Conservation (phyloP, 805 yeast species). For the Clavispora vitiphila region DNA sequence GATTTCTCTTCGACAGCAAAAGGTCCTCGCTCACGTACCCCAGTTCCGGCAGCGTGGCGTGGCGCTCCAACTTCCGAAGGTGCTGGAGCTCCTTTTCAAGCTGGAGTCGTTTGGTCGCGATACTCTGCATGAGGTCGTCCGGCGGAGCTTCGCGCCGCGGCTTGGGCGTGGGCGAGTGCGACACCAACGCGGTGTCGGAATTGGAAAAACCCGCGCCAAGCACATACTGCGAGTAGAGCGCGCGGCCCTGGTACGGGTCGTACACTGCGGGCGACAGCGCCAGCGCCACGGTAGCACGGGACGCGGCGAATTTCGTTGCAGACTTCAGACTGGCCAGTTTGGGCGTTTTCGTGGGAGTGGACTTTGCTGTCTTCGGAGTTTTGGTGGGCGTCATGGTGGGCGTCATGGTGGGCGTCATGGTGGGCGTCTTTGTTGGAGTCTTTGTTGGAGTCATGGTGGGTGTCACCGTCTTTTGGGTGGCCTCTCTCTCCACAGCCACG, state of each 20-base stretch:
- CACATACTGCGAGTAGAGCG: constrained; percentile 15
- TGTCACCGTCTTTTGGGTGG: too few species aligned
- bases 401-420: neutral
- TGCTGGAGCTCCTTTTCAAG: constrained; percentile 35
- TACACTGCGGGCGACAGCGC: neutral
- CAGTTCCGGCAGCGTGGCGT: constrained; percentile 18
- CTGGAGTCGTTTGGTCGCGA: constrained; percentile 32
- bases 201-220: constrained; percentile 13
- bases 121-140: constrained; percentile 20
- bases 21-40: constrained; percentile 32
- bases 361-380: too few species aligned
- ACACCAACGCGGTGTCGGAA: constrained; percentile 11
- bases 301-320: neutral
- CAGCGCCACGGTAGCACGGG: neutral
- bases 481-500: too few species aligned
- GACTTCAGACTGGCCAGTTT: neutral
- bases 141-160: constrained; percentile 13
- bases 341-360: too few species aligned
- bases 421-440: too few species aligned
- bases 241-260: neutral
- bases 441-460: too few species aligned
- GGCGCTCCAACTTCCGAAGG: constrained; percentile 26
- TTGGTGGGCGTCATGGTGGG: neutral
- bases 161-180: constrained; percentile 19
- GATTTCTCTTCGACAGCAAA: constrained; percentile 27